Evolutionary conservation across 345 rosid genomes (phyloP).

Genomic region (Citropsis articulata): DNA sequence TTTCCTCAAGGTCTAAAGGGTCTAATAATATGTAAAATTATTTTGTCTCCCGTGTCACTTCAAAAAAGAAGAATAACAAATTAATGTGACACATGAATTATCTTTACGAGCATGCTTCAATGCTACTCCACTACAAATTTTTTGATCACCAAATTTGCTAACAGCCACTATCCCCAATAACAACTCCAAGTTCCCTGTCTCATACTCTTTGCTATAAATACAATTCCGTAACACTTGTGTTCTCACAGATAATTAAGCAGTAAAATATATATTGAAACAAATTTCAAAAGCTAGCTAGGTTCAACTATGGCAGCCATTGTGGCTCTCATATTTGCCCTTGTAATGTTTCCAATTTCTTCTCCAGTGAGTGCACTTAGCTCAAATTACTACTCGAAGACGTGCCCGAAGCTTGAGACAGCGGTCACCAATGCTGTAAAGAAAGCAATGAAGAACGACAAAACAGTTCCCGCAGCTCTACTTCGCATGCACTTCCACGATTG

Average conservation of each 20-base stretch:
- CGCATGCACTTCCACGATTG: constrained; percentile 93
- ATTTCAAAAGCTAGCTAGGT: background rate
- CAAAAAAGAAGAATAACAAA: background rate
- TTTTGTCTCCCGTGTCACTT: background rate
- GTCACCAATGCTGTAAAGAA: constrained; percentile 54
- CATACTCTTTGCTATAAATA: constrained; percentile 19
- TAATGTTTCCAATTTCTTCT: constrained; percentile 25
- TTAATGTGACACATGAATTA: constrained; percentile 12
- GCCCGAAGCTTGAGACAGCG: constrained; percentile 55
- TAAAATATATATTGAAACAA: background rate
- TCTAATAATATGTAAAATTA: background rate
- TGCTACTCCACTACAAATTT: constrained; percentile 32
- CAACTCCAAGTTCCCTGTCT: constrained; percentile 36
- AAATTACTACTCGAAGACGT: constrained; percentile 55
- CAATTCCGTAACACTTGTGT: background rate
- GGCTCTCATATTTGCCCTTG: constrained; percentile 17
- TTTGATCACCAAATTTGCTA: constrained; percentile 61
- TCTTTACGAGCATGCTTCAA: constrained; percentile 21
- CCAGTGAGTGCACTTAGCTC: constrained; percentile 46
- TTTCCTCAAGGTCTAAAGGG: background rate
- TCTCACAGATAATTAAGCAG: background rate
- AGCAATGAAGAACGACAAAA: constrained; percentile 63
- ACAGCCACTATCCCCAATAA: constrained; percentile 39
- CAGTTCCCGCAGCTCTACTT: constrained; percentile 78
- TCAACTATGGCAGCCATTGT: constrained; percentile 27